Conservation (phyloP, 192 early-diverging fungal genomes). For the Coemansia sp. region DNA sequence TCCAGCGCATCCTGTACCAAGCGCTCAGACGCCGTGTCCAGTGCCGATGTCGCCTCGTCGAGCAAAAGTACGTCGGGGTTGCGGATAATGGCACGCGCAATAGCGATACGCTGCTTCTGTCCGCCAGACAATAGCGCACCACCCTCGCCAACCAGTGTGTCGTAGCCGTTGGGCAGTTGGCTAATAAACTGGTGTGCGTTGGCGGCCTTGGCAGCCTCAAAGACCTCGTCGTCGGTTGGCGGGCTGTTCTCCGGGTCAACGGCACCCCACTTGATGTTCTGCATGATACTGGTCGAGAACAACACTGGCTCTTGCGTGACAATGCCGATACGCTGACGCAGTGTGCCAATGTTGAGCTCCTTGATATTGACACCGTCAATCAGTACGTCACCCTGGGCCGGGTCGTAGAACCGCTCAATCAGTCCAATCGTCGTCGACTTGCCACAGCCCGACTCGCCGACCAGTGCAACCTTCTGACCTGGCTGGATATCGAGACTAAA, state of each 20-base stretch:
- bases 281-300: slow-evolving; percentile 73
- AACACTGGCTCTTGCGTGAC: slow-evolving; percentile 92
- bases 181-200: slow-evolving; percentile 78
- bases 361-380: slow-evolving; percentile 79
- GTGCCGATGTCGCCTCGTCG: slow-evolving; percentile 88
- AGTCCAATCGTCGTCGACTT: slow-evolving; percentile 86
- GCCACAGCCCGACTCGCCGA: slow-evolving; percentile 83
- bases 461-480: slow-evolving; percentile 86
- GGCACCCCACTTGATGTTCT: slow-evolving; percentile 81
- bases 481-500: slow-evolving; percentile 73
- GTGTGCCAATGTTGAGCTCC: slow-evolving; percentile 73
- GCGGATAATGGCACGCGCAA: slow-evolving; percentile 89
- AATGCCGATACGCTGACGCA: slow-evolving; percentile 86
- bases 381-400: slow-evolving; percentile 59
- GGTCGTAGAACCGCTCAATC: slow-evolving; percentile 86
- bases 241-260: slow-evolving; percentile 54
- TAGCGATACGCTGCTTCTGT: slow-evolving; percentile 96
- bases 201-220: slow-evolving; percentile 66
- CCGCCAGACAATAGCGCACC: slow-evolving; percentile 84
- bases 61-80: slow-evolving; percentile 82
- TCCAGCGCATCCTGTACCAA: slow-evolving; percentile 85
- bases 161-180: slow-evolving; percentile 72
- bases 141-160: slow-evolving; percentile 86
- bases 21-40: slow-evolving; percentile 81
- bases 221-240: slow-evolving; percentile 75